Evolutionary conservation across 768 basidiomycete genomes (phyloP), one percentile per base, ranked within the genome.

Genomic region (Tricholoma terreum): DNA sequence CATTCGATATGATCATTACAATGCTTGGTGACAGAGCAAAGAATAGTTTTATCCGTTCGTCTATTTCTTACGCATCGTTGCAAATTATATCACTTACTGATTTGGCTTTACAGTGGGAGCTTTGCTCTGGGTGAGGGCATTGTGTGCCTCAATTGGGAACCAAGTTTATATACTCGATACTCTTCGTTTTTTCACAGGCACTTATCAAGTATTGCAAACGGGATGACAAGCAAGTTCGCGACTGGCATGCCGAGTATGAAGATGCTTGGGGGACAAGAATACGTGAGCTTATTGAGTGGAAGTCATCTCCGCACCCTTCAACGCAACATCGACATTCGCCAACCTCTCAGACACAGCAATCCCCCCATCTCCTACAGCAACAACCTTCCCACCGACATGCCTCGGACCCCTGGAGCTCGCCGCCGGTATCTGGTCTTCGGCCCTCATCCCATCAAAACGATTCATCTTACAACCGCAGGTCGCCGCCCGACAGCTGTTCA

Each of bases 191-290:
- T 22, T 24, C 4, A 43, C 31, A 89, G 88, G 77, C 85, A 14
- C 78, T 87, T 57, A 80, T 85, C 71, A 86, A 84, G 66, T 87
- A 88, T 64, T 80, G 78, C 56, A 77, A 81, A 57, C 73, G 79
- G 24, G 82, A 86, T 57, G 83, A 83, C 58, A 72, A 76, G 22
- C 76, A 76, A 55, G 65, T 89, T 58, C 75, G 79, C n/a, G 72
- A 70, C 35, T 87, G 84, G 87, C 81, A 77, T 51, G 71, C 74
- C 35, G 82, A 86, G 42, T 87, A 87, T 54, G 84, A 86, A 65
- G 85, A 84, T 57, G 68, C 80, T 17, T 87, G 83, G 81, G 89
- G 89, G 19, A 81, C 84, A 54, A 77, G 78, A 56, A 77, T 85
- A 24, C 73, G 75, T 24, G 84, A 85, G 55, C 73, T 75, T 55